These are phyloP conservation scores for Pyrrhoderma noxium DNA, from an alignment of 1,284 basidiomycete genomes.

Conservation along the genomic window DNA sequence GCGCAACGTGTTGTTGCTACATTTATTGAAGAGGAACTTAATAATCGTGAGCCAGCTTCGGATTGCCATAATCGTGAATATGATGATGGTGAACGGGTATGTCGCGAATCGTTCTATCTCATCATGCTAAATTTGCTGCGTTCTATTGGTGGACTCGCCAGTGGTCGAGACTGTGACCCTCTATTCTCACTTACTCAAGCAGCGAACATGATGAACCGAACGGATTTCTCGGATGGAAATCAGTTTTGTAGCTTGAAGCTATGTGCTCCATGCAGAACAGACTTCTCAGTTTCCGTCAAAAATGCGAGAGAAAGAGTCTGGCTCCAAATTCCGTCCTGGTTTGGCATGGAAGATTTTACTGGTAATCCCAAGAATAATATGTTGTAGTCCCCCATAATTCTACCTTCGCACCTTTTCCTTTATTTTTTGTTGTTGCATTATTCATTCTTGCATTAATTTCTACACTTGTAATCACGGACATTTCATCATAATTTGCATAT, in stretches of 20 bases:
- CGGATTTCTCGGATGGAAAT: constrained; percentile 59
- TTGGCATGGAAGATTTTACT: constrained; percentile 37
- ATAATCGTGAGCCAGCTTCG: constrained; percentile 38
- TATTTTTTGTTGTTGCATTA: not conserved
- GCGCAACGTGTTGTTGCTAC: constrained; percentile 54
- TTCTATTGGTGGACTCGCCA: constrained; percentile 59
- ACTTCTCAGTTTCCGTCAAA: constrained; percentile 44
- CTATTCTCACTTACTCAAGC: constrained; percentile 60
- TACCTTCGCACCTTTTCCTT: too few species aligned
- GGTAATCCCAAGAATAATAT: not conserved
- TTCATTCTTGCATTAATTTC: too few species aligned
- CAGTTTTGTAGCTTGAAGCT: constrained; percentile 50
- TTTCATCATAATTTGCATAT: too few species aligned
- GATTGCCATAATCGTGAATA: constrained; percentile 37
- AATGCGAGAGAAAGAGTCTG: constrained; percentile 57
- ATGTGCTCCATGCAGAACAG: constrained; percentile 53
- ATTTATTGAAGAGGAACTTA: constrained; percentile 52
- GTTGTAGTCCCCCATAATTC: too few species aligned
- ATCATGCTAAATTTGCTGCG: constrained; percentile 65
- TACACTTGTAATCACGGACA: too few species aligned
- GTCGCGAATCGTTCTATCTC: constrained; percentile 65
- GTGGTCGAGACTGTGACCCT: constrained; percentile 65
- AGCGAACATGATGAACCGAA: constrained; percentile 59
- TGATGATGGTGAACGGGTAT: constrained; percentile 27
- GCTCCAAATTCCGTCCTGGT: constrained; percentile 58